These are phyloP conservation scores for Whalleya microplaca DNA, from an alignment of 2,329 filamentous ascomycete genomes.

Conservation along the genomic window DNA sequence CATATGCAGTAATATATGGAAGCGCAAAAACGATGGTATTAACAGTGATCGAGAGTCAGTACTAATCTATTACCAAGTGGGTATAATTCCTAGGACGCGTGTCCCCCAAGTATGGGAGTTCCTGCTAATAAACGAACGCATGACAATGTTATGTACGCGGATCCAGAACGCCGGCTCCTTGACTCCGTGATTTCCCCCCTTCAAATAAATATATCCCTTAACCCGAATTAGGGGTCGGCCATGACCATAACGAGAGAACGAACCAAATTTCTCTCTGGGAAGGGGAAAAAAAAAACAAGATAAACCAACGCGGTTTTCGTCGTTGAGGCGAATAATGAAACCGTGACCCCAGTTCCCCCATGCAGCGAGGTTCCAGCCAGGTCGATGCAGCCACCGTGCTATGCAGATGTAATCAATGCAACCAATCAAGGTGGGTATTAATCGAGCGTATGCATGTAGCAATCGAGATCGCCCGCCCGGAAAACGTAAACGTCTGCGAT, in stretches of 20 bases:
- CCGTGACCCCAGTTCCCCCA: constrained; percentile 11
- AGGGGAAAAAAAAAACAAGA: constrained; percentile 1
- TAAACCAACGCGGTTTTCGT: constrained; percentile 8
- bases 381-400: constrained; percentile 20
- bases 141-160: constrained; percentile 17
- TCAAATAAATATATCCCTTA: constrained; percentile 13
- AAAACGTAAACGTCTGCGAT: not conserved
- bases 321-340: constrained; percentile 21
- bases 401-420: constrained; percentile 19
- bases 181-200: constrained; percentile 9
- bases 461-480: not conserved
- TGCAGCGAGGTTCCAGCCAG: constrained; percentile 16
- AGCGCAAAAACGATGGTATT: constrained; percentile 1
- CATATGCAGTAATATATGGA: not conserved
- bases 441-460: not conserved
- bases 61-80: constrained; percentile 27
- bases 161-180: constrained; percentile 11
- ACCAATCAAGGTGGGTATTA: constrained; percentile 4
- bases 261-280: not conserved
- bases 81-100: constrained; percentile 31
- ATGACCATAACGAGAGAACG: constrained; percentile 5
- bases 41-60: constrained; percentile 4
- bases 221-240: constrained; percentile 18
- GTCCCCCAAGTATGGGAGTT: constrained; percentile 21
- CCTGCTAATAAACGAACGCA: constrained; percentile 12